phyloP scores from a whole-genome alignment of 2,329 filamentous ascomycete species.

The Sporothrix brasiliensis region DNA sequence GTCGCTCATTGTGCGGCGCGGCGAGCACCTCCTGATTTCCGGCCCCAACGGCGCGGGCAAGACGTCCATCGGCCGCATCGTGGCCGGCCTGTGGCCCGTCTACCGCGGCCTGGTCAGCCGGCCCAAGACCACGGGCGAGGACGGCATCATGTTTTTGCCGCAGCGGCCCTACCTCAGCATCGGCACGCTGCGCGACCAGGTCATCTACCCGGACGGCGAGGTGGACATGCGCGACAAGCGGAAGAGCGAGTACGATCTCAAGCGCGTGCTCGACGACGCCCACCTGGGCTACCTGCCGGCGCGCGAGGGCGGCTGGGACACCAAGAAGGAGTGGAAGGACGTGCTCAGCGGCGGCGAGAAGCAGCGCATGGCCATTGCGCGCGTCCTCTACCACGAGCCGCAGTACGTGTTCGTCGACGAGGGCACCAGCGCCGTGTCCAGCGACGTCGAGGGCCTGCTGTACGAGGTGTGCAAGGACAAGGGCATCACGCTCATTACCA shows the following conservation, averaged over 20 bases:
- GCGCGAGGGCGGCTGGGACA: constrained; percentile 95
- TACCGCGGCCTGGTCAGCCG: constrained; percentile 91
- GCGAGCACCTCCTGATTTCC: constrained; percentile 92
- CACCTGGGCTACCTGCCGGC: constrained; percentile 85
- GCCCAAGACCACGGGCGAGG: constrained; percentile 75
- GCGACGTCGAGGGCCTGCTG: constrained; percentile 88
- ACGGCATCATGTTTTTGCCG: constrained; percentile 98
- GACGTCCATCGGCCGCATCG: constrained; percentile 80
- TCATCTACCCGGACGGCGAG: constrained; percentile 96
- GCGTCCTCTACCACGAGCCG: constrained; percentile 91
- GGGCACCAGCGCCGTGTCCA: constrained; percentile 90
- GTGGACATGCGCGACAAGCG: constrained; percentile 86
- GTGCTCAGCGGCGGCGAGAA: constrained; percentile 97
- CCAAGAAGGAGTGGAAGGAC: constrained; percentile 97
- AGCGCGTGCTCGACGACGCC: constrained; percentile 77
- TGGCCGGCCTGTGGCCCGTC: constrained; percentile 92
- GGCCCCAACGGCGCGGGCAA: constrained; percentile 95
- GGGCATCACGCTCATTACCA: constrained; percentile 93
- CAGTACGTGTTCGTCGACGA: constrained; percentile 94
- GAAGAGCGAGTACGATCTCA: constrained; percentile 76
- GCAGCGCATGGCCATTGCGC: constrained; percentile 88
- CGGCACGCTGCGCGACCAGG: constrained; percentile 91
- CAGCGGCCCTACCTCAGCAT: constrained; percentile 91
- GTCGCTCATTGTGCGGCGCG: constrained; percentile 83
- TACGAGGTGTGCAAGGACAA: constrained; percentile 93